These are phyloP conservation scores for Decorospora gaudefroyi DNA, from an alignment of 2,329 filamentous ascomycete genomes.

Conservation along the genomic window DNA sequence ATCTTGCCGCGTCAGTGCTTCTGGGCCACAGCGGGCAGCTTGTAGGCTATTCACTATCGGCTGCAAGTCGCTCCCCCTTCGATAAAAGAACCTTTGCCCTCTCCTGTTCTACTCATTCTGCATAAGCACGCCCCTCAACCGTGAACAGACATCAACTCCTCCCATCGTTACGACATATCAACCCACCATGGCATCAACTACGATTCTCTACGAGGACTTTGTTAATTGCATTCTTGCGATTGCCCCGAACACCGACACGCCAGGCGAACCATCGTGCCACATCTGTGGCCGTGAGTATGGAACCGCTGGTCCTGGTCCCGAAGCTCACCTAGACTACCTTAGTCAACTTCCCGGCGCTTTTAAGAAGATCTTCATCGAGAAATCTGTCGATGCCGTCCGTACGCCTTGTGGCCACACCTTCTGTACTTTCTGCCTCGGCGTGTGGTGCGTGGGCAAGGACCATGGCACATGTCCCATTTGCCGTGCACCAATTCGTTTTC, in stretches of 20 bases:
- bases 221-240: constrained; percentile 2
- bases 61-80: too few relatives aligned
- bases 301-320: background rate
- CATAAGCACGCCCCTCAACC: too few relatives aligned
- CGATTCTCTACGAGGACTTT: constrained; percentile 4
- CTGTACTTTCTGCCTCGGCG: constrained; percentile 6
- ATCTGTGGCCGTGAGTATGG: constrained; percentile 2
- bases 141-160: constrained; percentile 1
- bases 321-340: background rate
- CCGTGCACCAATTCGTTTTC: background rate
- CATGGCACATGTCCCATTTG: constrained; percentile 7
- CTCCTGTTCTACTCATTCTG: too few relatives aligned
- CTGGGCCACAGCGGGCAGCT: background rate
- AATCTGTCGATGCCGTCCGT: background rate
- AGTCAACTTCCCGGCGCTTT: constrained; percentile 1
- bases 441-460: constrained; percentile 1
- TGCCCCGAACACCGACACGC: background rate
- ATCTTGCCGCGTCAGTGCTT: background rate
- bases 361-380: background rate
- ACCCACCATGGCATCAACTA: background rate
- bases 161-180: background rate
- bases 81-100: too few relatives aligned
- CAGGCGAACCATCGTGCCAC: background rate
- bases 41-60: background rate
- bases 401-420: constrained; percentile 9